phyloP scores from a whole-genome alignment of 805 yeast genomes.

The Kurtzmaniella cleridarum region DNA sequence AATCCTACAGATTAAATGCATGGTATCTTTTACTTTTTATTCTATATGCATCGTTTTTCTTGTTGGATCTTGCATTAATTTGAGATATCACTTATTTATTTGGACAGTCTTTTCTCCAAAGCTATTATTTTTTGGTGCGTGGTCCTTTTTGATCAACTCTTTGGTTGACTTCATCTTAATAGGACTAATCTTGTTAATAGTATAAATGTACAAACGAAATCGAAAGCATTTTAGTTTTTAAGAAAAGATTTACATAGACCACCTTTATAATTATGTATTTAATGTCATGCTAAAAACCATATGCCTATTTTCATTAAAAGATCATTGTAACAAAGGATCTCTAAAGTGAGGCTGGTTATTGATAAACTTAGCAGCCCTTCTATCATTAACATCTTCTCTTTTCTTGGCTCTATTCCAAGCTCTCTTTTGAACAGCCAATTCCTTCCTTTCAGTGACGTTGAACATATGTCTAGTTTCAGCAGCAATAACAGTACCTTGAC shows the following conservation, averaged over 20 bases:
- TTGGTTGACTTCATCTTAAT: constrained; percentile 42
- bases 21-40: constrained; percentile 49
- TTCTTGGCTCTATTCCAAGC: constrained; percentile 54
- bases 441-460: constrained; percentile 31
- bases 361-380: constrained; percentile 61
- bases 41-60: constrained; percentile 54
- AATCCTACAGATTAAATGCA: constrained; percentile 27
- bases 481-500: constrained; percentile 42
- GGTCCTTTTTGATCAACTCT: constrained; percentile 54
- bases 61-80: constrained; percentile 60
- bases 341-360: constrained; percentile 76
- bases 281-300: too few relatives aligned
- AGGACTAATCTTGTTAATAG: constrained; percentile 29
- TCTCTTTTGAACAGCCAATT: constrained; percentile 43
- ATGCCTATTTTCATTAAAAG: not conserved
- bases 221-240: too few relatives aligned
- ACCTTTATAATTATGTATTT: too few relatives aligned
- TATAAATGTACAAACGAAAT: too few relatives aligned
- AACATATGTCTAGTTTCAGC: constrained; percentile 50
- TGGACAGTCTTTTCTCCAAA: constrained; percentile 99
- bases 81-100: constrained; percentile 83
- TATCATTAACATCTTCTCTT: constrained; percentile 46
- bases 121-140: constrained; percentile 69
- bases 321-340: constrained; percentile 18
- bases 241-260: too few relatives aligned